Conservation (phyloP, 139 green algal genomes). For the Tetradesmus obliquus region DNA sequence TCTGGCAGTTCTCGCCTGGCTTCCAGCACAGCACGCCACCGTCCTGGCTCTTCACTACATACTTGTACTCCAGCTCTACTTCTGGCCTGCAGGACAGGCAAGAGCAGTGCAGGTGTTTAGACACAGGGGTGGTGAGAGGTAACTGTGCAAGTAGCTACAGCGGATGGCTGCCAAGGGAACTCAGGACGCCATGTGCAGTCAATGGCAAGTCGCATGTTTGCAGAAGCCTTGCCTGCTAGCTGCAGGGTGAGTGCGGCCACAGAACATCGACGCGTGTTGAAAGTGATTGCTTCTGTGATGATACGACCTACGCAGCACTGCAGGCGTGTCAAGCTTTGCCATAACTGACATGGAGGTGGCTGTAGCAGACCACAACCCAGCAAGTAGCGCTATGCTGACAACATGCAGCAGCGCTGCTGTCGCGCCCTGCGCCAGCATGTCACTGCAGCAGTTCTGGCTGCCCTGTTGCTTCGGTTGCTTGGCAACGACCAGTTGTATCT, state of each 20-base stretch:
- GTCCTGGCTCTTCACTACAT: slow-evolving; percentile 40
- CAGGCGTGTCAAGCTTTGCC: too few species aligned
- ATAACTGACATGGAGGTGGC: too few species aligned
- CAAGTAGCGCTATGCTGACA: neutral
- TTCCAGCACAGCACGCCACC: slow-evolving; percentile 55
- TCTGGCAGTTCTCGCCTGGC: slow-evolving; percentile 48
- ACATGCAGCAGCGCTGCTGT: neutral
- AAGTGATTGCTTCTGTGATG: too few species aligned
- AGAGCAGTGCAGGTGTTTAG: neutral
- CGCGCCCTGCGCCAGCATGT: neutral
- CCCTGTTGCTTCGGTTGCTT: neutral
- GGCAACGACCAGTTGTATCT: neutral
- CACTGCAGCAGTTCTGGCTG: neutral
- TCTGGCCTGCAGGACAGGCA: slow-evolving; percentile 24
- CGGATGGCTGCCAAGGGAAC: too few species aligned
- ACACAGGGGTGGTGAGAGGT: neutral
- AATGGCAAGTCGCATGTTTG: too few species aligned
- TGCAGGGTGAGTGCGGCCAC: too few species aligned
- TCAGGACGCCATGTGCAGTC: too few species aligned
- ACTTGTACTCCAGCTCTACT: slow-evolving; percentile 62
- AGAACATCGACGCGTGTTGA: too few species aligned
- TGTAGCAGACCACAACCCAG: too few species aligned
- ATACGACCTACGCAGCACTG: too few species aligned
- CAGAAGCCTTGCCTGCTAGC: too few species aligned
- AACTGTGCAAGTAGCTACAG: neutral